Evolutionary conservation across 768 basidiomycete species (phyloP), one percentile per base, ranked within the genome.

Genomic region (Hygrocybe punicea): DNA sequence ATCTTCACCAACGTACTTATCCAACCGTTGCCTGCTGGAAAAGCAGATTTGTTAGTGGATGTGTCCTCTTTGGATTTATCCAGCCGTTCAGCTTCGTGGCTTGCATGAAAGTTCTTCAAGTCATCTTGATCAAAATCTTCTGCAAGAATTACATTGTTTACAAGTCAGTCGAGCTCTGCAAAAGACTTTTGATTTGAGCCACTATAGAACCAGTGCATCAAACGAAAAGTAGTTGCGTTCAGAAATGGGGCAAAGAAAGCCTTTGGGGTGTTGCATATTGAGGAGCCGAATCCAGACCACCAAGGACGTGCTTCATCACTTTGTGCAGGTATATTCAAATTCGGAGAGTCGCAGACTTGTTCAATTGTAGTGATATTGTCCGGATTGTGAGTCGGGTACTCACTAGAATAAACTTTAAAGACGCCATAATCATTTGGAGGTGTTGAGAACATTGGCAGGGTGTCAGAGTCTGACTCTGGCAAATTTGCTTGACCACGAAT

Each of bases 201-300:
- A 67, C 65, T 1, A 55, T 58, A 72, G 6, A 66, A 63, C 73
- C 74, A 75, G 17, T 61, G 24, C 61, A 71, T 60, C 9, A 70
- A 67, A 1, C 65, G 62, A 25, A 62, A 68, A 9, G 67, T 55
- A 0, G 71, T 61, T 5, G 62, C 62, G 55, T 62, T 68, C 1
- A 63, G 42, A 42, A 71, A 70, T 6, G 65, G 65, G 5, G 60
- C 53, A 33, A 59, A 65, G 13, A n/a, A 13, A 52, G 6, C 29
- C 29, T 29, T 29, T 29, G 29, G 29, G 29, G 29, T 8, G 8
- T 29, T 29, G 29, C 29, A 29, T 29, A 29, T 29, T 8, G 29
- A 29, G 29, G 29, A 29, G 29, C 29, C 29, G 8, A 29, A 29
- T 29, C 29, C 29, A 29, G 23, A n/a, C 2, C 51, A 21, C 11